phyloP scores from a whole-genome alignment of 2,329 filamentous ascomycete species.

The Aureobasidium sp. region DNA sequence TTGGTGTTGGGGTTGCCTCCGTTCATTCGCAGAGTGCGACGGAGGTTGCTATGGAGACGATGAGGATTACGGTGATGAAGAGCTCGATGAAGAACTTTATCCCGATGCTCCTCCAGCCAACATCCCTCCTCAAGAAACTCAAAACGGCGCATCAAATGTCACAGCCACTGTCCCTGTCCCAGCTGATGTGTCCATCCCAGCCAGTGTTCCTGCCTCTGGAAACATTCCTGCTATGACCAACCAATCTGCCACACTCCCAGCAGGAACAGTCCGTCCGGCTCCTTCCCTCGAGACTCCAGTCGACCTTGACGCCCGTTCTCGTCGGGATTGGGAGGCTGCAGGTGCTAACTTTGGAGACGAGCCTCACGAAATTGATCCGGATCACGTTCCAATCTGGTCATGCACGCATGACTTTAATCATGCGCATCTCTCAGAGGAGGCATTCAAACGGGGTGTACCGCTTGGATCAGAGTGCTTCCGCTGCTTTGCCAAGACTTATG shows the following conservation, averaged over 20 bases:
- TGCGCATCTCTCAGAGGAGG: slow-evolving; percentile 19
- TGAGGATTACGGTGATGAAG: slow-evolving; percentile 32
- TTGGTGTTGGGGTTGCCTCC: slow-evolving; percentile 54
- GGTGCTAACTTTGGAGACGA: slow-evolving; percentile 26
- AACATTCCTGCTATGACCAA: neutral
- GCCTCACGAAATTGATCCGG: slow-evolving; percentile 31
- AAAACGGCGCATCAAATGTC: neutral
- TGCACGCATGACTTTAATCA: slow-evolving; percentile 29
- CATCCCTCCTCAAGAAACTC: neutral
- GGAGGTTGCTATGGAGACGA: slow-evolving; percentile 31
- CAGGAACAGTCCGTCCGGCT: neutral
- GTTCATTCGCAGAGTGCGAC: slow-evolving; percentile 38
- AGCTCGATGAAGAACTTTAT: slow-evolving; percentile 25
- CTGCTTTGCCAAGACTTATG: slow-evolving; percentile 24
- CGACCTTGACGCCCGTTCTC: slow-evolving; percentile 22
- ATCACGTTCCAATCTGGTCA: slow-evolving; percentile 29
- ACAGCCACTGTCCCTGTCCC: neutral
- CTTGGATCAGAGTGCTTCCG: slow-evolving; percentile 29
- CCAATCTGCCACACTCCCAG: neutral
- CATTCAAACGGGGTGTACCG: slow-evolving; percentile 26
- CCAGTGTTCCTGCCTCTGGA: neutral
- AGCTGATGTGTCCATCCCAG: neutral
- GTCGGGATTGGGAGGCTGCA: slow-evolving; percentile 8
- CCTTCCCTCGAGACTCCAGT: neutral
- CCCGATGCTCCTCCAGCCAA: neutral